These are phyloP conservation scores for Penicillium sp. DNA, from an alignment of 2,329 filamentous ascomycete genomes.

Conservation along the genomic window DNA sequence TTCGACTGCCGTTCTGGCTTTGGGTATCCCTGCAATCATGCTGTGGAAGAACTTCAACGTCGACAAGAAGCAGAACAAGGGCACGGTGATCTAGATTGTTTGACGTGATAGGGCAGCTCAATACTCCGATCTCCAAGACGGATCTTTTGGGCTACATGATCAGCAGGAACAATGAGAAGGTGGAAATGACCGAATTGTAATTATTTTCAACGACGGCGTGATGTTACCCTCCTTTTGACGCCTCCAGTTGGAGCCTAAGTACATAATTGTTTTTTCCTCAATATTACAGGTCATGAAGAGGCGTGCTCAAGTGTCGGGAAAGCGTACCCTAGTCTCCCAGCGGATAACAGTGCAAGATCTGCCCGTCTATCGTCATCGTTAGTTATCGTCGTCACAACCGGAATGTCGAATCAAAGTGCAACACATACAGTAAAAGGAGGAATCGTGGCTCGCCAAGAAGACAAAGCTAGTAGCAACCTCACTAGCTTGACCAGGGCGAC, in stretches of 20 bases:
- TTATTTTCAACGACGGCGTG: no score
- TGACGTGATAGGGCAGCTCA: no score
- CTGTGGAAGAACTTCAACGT: neutral
- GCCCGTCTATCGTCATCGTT: neutral
- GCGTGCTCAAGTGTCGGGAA: neutral
- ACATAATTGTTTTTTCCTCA: no score
- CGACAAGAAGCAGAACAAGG: neutral
- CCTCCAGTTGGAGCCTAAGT: no score
- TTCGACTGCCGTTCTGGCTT: neutral
- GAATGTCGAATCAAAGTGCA: neutral
- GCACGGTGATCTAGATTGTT: neutral
- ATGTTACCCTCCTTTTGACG: no score
- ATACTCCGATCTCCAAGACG: no score
- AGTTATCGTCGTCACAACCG: neutral
- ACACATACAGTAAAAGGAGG: slow-evolving; percentile 35
- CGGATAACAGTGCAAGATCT: neutral
- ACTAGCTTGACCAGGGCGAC: slow-evolving; percentile 37
- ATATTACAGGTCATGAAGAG: no score
- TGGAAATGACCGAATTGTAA: no score
- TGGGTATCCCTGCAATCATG: neutral
- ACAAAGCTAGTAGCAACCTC: slow-evolving; percentile 40
- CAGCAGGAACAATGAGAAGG: no score
- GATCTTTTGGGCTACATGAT: no score
- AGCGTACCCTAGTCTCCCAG: neutral
- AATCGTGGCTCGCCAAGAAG: slow-evolving; percentile 36